phyloP scores from a whole-genome alignment of 2,329 filamentous ascomycete species.

The Colletotrichum falcatum region DNA sequence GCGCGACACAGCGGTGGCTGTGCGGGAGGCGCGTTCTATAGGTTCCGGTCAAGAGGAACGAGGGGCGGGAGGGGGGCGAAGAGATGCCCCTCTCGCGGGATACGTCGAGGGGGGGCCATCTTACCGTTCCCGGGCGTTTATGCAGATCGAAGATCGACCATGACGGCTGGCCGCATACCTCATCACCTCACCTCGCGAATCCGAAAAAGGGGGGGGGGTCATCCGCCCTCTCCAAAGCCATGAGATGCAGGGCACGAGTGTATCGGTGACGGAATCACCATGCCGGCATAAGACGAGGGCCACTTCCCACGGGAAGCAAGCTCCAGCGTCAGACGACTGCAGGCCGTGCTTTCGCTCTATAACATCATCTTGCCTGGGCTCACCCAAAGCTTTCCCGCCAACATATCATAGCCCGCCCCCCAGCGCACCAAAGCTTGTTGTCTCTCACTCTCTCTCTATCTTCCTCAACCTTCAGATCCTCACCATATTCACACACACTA shows the following conservation, averaged over 20 bases:
- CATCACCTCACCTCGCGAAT: neutral
- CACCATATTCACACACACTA: neutral
- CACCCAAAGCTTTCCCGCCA: neutral
- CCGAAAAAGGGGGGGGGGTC: neutral
- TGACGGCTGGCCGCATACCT: neutral
- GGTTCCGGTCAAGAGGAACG: no score
- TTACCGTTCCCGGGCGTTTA: neutral
- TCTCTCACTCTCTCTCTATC: no score
- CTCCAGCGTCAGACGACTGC: neutral
- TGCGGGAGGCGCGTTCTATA: conserved; percentile 9
- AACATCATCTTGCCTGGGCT: neutral
- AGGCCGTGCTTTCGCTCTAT: neutral
- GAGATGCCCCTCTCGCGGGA: neutral
- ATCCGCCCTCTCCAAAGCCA: neutral
- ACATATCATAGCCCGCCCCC: neutral
- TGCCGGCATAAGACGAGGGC: conserved; percentile 3
- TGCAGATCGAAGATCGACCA: neutral
- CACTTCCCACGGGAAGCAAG: neutral
- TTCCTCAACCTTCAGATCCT: no score
- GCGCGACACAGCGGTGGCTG: conserved; percentile 36
- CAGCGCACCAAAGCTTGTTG: neutral
- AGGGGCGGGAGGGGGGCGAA: no score
- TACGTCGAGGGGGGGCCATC: neutral
- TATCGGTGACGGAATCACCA: neutral
- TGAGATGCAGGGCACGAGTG: neutral